Base-by-base conservation (phyloP, 768 basidiomycete genomes). In the Pseudohyphozyma bogoriensis region DNA sequence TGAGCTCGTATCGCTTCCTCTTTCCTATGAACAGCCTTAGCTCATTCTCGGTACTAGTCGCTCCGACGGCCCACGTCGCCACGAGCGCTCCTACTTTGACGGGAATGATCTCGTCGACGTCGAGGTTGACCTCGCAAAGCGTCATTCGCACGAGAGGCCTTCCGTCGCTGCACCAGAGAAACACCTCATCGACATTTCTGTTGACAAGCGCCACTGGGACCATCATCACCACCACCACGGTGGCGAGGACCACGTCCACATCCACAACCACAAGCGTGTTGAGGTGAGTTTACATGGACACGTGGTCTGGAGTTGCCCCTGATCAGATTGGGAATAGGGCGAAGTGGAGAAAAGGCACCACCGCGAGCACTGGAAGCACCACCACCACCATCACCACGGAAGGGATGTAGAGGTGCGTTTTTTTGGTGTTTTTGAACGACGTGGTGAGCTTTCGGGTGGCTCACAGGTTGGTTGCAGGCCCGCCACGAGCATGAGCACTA, bases 231-330 rank as follows among this genome's bases (percentile, higher is more conserved):
- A 39, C 35, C 52, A 55, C 40, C 46, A 44, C 51, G 16, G 35
- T 18, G 32, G 29, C 11, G 53, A 55, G 16, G 20, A 31, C 24
- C 59, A 60, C 59, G 54, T 40, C 12, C 59, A 60, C 47, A 28
- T 55, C 36, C 57, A 65, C 55, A 42, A 28, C 26, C 57, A 64
- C 54, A 56, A 67, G 49, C 60, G 58, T 13, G 59, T 62, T 59
- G 63, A 54, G 36, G 35, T n/a, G n/a, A n/a, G n/a, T n/a, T n/a
- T n/a, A n/a, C n/a, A n/a, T n/a, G n/a, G n/a, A 62, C 51, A 40
- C 46, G 18, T n/a, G n/a, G n/a, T n/a, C n/a, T n/a, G 26, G n/a
- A 24, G 13, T 31, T 26, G n/a, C n/a, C n/a, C n/a, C n/a, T n/a
- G n/a, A n/a, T n/a, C n/a, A n/a, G n/a, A n/a, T n/a, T n/a, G n/a